Evolutionary conservation across 306 rosid genomes (phyloP).

Genomic region (Corylus americana): DNA sequence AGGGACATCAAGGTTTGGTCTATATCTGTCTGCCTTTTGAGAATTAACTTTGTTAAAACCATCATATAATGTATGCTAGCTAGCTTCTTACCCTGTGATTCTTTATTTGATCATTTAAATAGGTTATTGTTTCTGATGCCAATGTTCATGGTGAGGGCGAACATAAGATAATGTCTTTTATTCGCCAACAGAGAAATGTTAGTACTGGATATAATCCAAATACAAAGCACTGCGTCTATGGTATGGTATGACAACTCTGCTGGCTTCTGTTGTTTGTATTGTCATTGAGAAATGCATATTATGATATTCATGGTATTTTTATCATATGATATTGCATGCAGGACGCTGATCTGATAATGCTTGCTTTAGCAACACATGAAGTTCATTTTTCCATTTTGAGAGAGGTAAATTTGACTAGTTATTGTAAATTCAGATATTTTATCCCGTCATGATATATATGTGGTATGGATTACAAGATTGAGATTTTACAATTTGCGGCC

Average conservation of each 20-base stretch:
- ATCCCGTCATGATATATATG: not conserved
- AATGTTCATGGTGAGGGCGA: constrained; percentile 78
- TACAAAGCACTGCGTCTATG: constrained; percentile 32
- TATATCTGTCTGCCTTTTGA: not conserved
- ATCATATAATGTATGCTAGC: no score
- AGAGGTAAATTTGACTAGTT: constrained; percentile 41
- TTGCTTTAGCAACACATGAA: constrained; percentile 58
- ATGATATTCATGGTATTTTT: no score
- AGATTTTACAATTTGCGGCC: not conserved
- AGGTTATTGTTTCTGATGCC: constrained; percentile 65
- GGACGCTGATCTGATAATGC: constrained; percentile 69
- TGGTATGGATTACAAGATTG: not conserved
- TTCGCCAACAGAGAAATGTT: constrained; percentile 41
- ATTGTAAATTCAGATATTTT: not conserved
- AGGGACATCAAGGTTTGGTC: constrained; percentile 36
- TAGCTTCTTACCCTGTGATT: not conserved
- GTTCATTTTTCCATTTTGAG: constrained; percentile 61
- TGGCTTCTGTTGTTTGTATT: not conserved
- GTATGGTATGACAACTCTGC: not conserved
- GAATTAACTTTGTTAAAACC: no score
- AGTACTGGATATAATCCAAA: constrained; percentile 43
- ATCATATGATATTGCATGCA: constrained; percentile 23
- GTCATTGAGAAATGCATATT: no score
- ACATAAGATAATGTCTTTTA: constrained; percentile 52
- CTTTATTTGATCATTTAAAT: not conserved